Percentiles rank a stretch among this genome's conserved stretches.
These are phyloP conservation scores for Hypoxylon sp. DNA, from an alignment of 2,329 filamentous ascomycete species.

Conservation along the genomic window DNA sequence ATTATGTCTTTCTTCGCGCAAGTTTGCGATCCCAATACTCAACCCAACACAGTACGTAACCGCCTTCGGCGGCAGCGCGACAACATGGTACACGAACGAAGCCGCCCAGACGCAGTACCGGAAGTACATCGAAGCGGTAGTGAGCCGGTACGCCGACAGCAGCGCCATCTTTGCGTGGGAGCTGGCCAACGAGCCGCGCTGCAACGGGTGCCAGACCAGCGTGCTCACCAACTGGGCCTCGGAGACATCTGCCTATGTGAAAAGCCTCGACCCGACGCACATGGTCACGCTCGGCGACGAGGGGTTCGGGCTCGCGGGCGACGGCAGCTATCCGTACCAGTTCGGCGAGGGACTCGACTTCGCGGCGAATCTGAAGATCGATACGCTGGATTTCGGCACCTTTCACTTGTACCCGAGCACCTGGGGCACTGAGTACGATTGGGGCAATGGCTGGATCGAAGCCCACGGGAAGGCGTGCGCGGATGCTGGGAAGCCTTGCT, in stretches of 20 bases:
- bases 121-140: conserved; percentile 58
- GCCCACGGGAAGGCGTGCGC: conserved; percentile 51
- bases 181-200: conserved; percentile 65
- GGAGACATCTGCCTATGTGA: conserved; percentile 67
- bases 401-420: conserved; percentile 52
- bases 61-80: conserved; percentile 63
- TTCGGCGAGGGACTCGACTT: conserved; percentile 62
- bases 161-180: conserved; percentile 64
- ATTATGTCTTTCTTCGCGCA: too few species aligned
- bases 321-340: conserved; percentile 62
- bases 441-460: conserved; percentile 49
- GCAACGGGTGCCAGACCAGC: conserved; percentile 62
- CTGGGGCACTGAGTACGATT: conserved; percentile 49
- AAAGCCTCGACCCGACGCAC: conserved; percentile 67
- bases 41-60: conserved; percentile 60
- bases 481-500: conserved; percentile 51
- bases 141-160: conserved; percentile 58
- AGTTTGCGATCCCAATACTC: too few species aligned
- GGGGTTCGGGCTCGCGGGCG: conserved; percentile 57
- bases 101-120: conserved; percentile 64
- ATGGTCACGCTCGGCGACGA: conserved; percentile 72
- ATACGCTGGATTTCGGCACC: conserved; percentile 44
- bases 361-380: conserved; percentile 47
- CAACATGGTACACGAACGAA: conserved; percentile 65
- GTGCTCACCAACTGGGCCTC: conserved; percentile 68